Evolutionary conservation across 2,329 filamentous ascomycete species (phyloP).

Genomic region (Penicillium brasilianum): DNA sequence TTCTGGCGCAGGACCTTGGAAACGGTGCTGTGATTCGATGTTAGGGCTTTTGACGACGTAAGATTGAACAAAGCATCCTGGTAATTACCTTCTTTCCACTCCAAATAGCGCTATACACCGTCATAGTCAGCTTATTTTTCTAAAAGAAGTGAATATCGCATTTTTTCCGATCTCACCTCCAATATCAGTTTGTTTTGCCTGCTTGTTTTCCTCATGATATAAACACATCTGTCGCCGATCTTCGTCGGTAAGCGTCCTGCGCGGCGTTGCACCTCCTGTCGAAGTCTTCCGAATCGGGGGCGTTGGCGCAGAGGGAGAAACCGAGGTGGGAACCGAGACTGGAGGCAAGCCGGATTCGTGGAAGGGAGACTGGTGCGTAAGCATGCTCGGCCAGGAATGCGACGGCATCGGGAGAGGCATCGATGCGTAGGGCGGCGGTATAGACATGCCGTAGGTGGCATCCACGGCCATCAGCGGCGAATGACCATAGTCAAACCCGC

Average conservation of each 20-base stretch:
- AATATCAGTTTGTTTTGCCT: conserved; percentile 93
- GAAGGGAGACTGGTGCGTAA: conserved; percentile 72
- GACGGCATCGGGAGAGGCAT: conserved; percentile 75
- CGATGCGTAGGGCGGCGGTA: conserved; percentile 60
- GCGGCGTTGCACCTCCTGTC: conserved; percentile 64
- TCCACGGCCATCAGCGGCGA: conserved; percentile 67
- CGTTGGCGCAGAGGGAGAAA: conserved; percentile 57
- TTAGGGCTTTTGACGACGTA: conserved; percentile 19
- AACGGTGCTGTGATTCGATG: conserved; percentile 73
- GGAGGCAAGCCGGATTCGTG: conserved; percentile 66
- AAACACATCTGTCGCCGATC: conserved; percentile 93
- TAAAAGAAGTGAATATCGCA: background rate
- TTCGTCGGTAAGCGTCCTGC: conserved; percentile 87
- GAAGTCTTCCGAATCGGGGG: conserved; percentile 44
- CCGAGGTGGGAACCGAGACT: conserved; percentile 56
- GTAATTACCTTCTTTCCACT: conserved; percentile 87
- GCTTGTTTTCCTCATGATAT: conserved; percentile 88
- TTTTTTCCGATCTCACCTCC: conserved; percentile 65
- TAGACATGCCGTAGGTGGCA: conserved; percentile 58
- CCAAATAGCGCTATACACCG: conserved; percentile 74
- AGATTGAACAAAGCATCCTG: conserved; percentile 24
- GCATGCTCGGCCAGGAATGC: conserved; percentile 77
- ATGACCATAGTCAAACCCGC: conserved; percentile 66
- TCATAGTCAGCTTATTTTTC: conserved; percentile 23
- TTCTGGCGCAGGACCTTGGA: conserved; percentile 95